Evolutionary conservation across 257 asterid species (phyloP), one percentile per base, ranked within the genome.

Genomic region (Linderniella brevidens): DNA sequence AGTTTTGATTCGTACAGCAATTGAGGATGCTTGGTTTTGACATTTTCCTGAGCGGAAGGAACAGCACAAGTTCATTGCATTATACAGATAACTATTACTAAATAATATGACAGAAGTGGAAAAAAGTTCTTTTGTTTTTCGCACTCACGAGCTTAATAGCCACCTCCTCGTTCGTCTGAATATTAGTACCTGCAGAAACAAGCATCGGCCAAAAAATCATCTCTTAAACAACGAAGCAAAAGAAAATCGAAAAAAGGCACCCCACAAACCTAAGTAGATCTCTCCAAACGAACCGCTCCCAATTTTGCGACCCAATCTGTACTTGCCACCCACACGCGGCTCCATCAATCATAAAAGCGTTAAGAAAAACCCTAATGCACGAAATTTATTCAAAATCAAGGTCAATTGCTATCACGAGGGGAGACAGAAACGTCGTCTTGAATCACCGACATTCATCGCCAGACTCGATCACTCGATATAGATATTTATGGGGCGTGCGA

Each of bases 251-350:
- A 38, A 9, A 38, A n/a, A 18, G 6, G 17, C 5, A 9, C 46
- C n/a, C 54, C 20, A 55, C 65, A 42, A 47, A 61, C 82, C 86
- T 48, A 68, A 51, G 54, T 77, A 68, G 66, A 77, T 77, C 71
- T 77, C 82, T 41, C 82, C 87, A 57, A 77, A 77, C 13, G 87
- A 77, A 52, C 87, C 87, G 43, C 81, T 69, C 51, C 87, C 87
- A 47, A 77, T 77, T 65, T 77, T 77, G 58, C 82, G 63, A 15
- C 87, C 87, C 49, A 77, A 43, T 29, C 82, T 73, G 42, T 60
- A 77, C 69, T 64, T 77, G 52, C 70, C 73, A 48, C 82, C 87
- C 58, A 77, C 77, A 16, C 79, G 82, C 60, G 79, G 79, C 70
- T 77, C 87, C 87, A 77, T 77, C 32, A 25, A 25, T 25, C 32